Conservation (phyloP, 768 basidiomycete genomes). For the Mycena alexandri region DNA sequence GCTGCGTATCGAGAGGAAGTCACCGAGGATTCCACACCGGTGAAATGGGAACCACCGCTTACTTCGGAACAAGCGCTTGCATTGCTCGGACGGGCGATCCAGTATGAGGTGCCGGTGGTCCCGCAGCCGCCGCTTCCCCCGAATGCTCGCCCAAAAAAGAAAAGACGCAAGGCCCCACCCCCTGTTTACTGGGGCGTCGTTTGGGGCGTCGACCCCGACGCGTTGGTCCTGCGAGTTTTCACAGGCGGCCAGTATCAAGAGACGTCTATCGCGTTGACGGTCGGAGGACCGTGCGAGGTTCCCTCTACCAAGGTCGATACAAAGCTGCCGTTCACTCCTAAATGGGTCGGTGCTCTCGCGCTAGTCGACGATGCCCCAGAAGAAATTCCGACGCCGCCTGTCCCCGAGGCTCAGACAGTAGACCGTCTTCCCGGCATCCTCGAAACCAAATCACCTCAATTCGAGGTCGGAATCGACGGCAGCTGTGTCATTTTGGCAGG, state of each 20-base stretch:
- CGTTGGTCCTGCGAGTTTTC: constrained; percentile 16
- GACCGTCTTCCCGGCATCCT: constrained; percentile 20
- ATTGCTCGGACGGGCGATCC: constrained; percentile 26
- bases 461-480: constrained; percentile 24
- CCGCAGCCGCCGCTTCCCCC: constrained; percentile 20
- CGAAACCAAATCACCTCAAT: constrained; percentile 10
- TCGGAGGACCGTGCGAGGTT: constrained; percentile 18
- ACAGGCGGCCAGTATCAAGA: constrained; percentile 23
- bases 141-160: constrained; percentile 23
- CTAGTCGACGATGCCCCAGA: constrained; percentile 13
- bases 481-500: constrained; percentile 20
- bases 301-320: constrained; percentile 16
- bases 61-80: constrained; percentile 15
- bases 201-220: constrained; percentile 18
- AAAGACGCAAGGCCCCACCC: constrained; percentile 18
- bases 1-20: constrained; percentile 20
- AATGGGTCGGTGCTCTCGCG: constrained; percentile 22
- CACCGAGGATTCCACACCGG: constrained; percentile 19
- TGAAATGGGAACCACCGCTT: constrained; percentile 22
- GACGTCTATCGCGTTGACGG: constrained; percentile 16
- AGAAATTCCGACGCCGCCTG: not conserved
- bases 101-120: constrained; percentile 27
- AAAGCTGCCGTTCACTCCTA: constrained; percentile 17
- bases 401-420: not conserved
- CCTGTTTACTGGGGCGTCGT: constrained; percentile 27